Conservation (phyloP, 371 early-diverging fungal species). For the Mucor velutinosus region DNA sequence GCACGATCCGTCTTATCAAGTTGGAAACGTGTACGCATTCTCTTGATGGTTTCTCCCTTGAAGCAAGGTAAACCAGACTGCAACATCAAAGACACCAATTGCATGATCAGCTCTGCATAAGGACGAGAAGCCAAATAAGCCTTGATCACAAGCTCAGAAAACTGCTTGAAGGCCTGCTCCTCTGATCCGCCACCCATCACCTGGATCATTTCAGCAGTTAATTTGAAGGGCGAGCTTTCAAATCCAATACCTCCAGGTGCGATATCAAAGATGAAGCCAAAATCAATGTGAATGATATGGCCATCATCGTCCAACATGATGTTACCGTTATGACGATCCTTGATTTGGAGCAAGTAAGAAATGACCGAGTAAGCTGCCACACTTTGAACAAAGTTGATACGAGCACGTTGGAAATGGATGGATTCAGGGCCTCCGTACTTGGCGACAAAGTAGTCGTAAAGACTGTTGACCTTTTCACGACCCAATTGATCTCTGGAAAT, state of each 20-base stretch:
- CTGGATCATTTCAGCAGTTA: conserved; percentile 97
- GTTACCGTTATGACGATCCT: conserved; percentile 99
- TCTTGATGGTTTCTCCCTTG: conserved; percentile 87
- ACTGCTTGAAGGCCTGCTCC: conserved; percentile 83
- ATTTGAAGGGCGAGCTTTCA: conserved; percentile 97
- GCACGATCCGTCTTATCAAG: conserved; percentile 87
- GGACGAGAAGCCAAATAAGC: conserved; percentile 92
- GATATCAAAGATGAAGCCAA: conserved; percentile 99
- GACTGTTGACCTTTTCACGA: conserved; percentile 95
- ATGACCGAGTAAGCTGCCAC: conserved; percentile 98
- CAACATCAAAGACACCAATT: conserved; percentile 90
- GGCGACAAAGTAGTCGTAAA: conserved; percentile 94
- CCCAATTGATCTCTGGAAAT: conserved; percentile 98
- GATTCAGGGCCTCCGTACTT: conserved; percentile 93
- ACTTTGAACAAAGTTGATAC: conserved; percentile 94
- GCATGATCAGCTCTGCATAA: conserved; percentile 92
- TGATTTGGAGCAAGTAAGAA: conserved; percentile 94
- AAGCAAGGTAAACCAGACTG: conserved; percentile 98
- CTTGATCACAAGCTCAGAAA: conserved; percentile 91
- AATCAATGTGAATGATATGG: conserved; percentile 98
- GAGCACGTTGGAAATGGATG: conserved; percentile 91
- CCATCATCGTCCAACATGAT: conserved; percentile 99
- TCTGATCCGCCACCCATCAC: conserved; percentile 92
- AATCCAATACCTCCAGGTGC: conserved; percentile 98
- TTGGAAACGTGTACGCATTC: conserved; percentile 91